Base-by-base conservation (phyloP, 768 basidiomycete species). In the Boletus reticulatus region DNA sequence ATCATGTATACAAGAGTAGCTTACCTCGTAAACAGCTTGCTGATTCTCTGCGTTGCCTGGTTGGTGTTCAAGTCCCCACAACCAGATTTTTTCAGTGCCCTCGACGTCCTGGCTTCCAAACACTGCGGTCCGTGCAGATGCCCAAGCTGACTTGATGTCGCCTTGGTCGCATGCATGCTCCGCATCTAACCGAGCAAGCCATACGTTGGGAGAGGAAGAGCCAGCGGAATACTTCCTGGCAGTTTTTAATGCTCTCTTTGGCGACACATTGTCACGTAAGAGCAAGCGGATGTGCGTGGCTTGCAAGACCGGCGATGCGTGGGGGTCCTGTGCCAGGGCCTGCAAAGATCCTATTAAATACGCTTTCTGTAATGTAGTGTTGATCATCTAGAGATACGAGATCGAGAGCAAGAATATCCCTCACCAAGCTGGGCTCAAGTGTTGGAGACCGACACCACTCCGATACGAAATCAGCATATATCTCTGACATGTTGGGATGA, bases 281-380 rank as follows among this genome's bases (percentile, higher is more conserved):
- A 79, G 70, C 6, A 79, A 59, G 22, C 65, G 67, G 16, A 79
- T 34, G 53, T 78, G 72, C 14, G 72, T 67, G 11, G 73, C 67
- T 46, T 74, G 73, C 48, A 81, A 59, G 27, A 58, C 58, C 6
- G 76, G 61, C 3, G 58, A 59, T 48, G 60, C 59, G 29, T 45
- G 39, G 6, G 62, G 32, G 13, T 32, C 52, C 50, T 64, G 62
- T 39, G 75, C 70, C 38, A 78, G 56, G 39, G 67, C 65, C 41
- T 74, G 72, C 56, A 85, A 62, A 43, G 76, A 79, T 41, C 68
- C 67, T 55, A 78, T 67, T 38, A 89, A 73, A 68, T 85, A 91
- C 50, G 66, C 58, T 72, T 79, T 82, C 87, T 87, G 67, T 43
- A 3, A 38, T 12, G 27, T 9, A 36, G 24, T 34, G 38, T 17